Conservation (phyloP, 2,329 filamentous ascomycete genomes). For the Didymella segeticola region DNA sequence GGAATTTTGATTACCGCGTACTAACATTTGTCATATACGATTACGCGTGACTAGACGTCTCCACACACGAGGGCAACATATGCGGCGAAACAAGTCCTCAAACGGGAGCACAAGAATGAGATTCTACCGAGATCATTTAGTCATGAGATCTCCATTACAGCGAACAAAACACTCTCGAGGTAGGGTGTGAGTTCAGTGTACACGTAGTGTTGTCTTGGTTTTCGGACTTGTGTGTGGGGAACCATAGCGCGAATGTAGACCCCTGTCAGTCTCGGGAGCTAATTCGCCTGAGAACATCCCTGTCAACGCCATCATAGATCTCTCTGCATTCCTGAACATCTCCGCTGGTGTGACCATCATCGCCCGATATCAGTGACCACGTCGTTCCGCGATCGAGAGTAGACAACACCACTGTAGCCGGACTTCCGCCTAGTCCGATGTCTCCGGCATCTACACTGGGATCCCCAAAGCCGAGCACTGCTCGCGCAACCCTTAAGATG, state of each 20-base stretch:
- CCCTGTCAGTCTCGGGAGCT: slow-evolving; percentile 18
- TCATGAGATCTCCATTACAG: not conserved
- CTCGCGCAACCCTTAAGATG: slow-evolving; percentile 23
- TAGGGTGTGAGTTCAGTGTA: slow-evolving; percentile 12
- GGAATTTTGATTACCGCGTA: not conserved
- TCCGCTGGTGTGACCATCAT: slow-evolving; percentile 25
- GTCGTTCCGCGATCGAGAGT: slow-evolving; percentile 4
- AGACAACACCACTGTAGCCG: slow-evolving; percentile 16
- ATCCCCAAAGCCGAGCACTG: slow-evolving; percentile 29
- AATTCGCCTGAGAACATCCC: slow-evolving; percentile 5
- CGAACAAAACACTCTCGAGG: slow-evolving; percentile 21
- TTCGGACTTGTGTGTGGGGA: slow-evolving; percentile 41
- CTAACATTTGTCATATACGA: not conserved
- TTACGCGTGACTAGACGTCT: not conserved
- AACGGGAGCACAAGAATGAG: not conserved
- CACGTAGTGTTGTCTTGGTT: slow-evolving; percentile 26
- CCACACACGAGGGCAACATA: not conserved
- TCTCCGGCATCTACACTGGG: slow-evolving; percentile 28
- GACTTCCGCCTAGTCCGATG: slow-evolving; percentile 20
- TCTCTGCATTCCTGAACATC: slow-evolving; percentile 18
- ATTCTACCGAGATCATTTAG: not conserved
- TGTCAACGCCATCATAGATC: slow-evolving; percentile 25
- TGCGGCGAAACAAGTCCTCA: not conserved
- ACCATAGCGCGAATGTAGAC: slow-evolving; percentile 30
- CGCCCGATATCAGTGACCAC: slow-evolving; percentile 1